These are phyloP conservation scores for Hypoxylon cercidicola DNA, from an alignment of 495 filamentous ascomycete species.

Conservation along the genomic window DNA sequence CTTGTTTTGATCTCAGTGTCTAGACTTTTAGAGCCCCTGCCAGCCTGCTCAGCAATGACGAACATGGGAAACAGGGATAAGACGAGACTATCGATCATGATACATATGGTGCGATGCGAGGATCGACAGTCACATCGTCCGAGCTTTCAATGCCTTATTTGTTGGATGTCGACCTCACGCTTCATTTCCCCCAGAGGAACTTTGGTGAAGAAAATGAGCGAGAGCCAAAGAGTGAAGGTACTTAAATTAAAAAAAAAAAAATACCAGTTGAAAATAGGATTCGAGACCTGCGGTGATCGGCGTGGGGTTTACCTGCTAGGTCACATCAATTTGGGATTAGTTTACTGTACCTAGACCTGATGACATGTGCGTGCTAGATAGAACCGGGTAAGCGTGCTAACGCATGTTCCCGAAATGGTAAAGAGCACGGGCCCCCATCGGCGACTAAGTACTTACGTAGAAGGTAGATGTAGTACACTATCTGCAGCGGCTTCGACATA, in stretches of 20 bases:
- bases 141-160: constrained; percentile 43
- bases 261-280: constrained; percentile 31
- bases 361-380: constrained; percentile 40
- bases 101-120: constrained; percentile 44
- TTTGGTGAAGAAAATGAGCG: constrained; percentile 20
- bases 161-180: constrained; percentile 39
- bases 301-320: constrained; percentile 40
- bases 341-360: constrained; percentile 29
- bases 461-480: constrained; percentile 27
- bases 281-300: constrained; percentile 40
- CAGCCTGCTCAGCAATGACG: constrained; percentile 35
- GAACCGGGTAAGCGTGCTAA: constrained; percentile 42
- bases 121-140: constrained; percentile 46
- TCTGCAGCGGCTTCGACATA: constrained; percentile 9
- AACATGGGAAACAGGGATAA: constrained; percentile 37
- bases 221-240: constrained; percentile 1
- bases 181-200: constrained; percentile 41
- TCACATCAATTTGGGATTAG: constrained; percentile 41
- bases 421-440: constrained; percentile 28
- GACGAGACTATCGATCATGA: constrained; percentile 41
- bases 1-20: constrained; percentile 8
- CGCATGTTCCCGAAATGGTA: constrained; percentile 42
- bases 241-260: constrained; percentile 33
- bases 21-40: constrained; percentile 28
- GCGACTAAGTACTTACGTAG: constrained; percentile 32